These are phyloP conservation scores for Aquilaria sinensis DNA, from an alignment of 345 rosid genomes.

Conservation along the genomic window DNA sequence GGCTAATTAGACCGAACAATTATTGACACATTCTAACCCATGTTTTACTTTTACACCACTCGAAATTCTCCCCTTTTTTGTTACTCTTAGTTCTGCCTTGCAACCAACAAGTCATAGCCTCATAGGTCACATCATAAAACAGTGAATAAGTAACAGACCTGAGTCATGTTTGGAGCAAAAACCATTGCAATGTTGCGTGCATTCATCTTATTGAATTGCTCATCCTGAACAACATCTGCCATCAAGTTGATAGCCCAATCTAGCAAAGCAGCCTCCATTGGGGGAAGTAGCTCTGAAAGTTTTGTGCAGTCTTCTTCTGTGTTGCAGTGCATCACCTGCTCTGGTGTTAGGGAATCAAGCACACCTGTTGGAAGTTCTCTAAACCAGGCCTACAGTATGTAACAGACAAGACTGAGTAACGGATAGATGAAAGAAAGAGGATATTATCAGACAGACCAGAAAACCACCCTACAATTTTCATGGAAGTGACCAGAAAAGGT, in stretches of 20 bases:
- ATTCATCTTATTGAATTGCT: conserved; percentile 74
- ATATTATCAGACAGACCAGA: too few relatives aligned
- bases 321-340: conserved; percentile 80
- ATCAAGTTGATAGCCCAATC: conserved; percentile 78
- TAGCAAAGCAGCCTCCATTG: conserved; percentile 67
- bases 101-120: too few relatives aligned
- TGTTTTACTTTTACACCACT: too few relatives aligned
- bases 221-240: conserved; percentile 74
- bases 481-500: too few relatives aligned
- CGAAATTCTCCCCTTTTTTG: too few relatives aligned
- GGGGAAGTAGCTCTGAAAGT: conserved; percentile 57
- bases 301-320: conserved; percentile 65
- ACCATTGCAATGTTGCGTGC: conserved; percentile 89
- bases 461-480: too few relatives aligned
- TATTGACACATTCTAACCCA: too few relatives aligned
- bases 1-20: too few relatives aligned
- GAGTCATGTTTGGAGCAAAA: conserved; percentile 91
- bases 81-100: too few relatives aligned
- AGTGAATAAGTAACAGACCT: conserved; percentile 33
- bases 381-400: conserved; percentile 60
- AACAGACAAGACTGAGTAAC: background rate
- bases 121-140: too few relatives aligned
- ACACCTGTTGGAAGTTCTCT: conserved; percentile 85
- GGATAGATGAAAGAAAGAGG: too few relatives aligned
- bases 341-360: conserved; percentile 68